Base-by-base conservation (phyloP, 495 filamentous ascomycete genomes). In the Trichoderma parareesei region DNA sequence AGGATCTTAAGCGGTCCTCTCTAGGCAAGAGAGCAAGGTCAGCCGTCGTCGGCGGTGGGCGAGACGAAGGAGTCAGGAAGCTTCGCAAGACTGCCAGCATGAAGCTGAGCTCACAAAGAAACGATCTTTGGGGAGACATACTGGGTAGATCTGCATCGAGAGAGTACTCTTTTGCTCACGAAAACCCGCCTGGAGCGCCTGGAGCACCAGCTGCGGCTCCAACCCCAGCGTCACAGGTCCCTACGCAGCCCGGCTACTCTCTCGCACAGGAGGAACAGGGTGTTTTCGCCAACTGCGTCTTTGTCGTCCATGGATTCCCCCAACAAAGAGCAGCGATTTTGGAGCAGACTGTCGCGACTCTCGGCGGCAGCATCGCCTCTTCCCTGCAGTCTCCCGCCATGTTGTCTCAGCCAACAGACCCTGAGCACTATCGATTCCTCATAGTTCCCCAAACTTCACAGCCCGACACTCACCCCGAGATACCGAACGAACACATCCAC, bases 61-160 rank as follows among this genome's bases (percentile, higher is more conserved):
- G 69, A 33, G 76, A 81, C 7, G 76, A 75, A 1, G 80, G 82
- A n/a, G 82, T 77, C 71, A 78, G 85, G 65, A 96, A 94, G 74
- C 74, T 97, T 67, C 86, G 93, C 62, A 84, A 92, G 67, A 88
- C 87, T 4, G 87, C 90, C 49, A 95, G 90, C 70, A 85, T 86
- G 67, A 90, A 90, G 70, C 75, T 97, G 14, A 85, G 81, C 60
- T 88, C 82, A 64, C 91, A 96, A 68, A 92, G 87, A 69, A 85
- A 90, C 68, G 84, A 85, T 43, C 82, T 98, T 1, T 98, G 93
- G 94, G 86, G 87, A 13, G 90, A 94, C 67, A 95, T 98, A 66
- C 84, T 95, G 11, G 87, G 73, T 10, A 71, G 10, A 49, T 48
- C 53, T 16, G 42, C 33, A 5, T 84, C 63, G 67, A 70, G 66